Percentiles rank a stretch among this genome's conserved stretches.
phyloP scores from a whole-genome alignment of 345 rosid species.

The Clausena lansium region DNA sequence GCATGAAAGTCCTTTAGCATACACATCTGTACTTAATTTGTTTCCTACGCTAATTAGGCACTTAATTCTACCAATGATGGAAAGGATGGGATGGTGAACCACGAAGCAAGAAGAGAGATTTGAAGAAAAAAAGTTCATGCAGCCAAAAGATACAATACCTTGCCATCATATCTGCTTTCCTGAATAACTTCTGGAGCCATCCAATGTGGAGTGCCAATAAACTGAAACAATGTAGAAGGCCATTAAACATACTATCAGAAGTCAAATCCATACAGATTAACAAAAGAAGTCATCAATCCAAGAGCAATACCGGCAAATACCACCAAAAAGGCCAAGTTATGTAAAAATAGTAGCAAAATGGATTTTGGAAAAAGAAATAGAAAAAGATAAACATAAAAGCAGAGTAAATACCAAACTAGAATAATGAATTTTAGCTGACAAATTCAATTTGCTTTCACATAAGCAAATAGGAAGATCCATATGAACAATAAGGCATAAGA shows the following conservation, averaged over 20 bases:
- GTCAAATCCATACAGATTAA: background rate
- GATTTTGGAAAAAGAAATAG: background rate
- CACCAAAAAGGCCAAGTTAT: background rate
- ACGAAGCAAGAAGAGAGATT: background rate
- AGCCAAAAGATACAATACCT: constrained; percentile 49
- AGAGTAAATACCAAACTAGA: background rate
- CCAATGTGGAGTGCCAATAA: constrained; percentile 99
- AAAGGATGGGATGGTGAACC: background rate
- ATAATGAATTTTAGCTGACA: background rate
- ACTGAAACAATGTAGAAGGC: constrained; percentile 41
- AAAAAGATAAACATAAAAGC: background rate
- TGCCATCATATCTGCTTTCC: constrained; percentile 98
- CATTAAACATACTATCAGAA: background rate
- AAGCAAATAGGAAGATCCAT: background rate
- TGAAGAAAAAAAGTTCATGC: constrained; percentile 14
- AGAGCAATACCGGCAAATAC: background rate
- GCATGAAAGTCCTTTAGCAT: background rate
- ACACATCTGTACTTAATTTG: background rate
- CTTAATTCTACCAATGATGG: background rate
- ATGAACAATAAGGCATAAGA: background rate
- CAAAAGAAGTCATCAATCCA: background rate
- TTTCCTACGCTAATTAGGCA: background rate
- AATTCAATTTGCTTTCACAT: background rate
- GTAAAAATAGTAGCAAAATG: background rate
- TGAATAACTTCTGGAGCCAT: constrained; percentile 99